Evolutionary conservation across 129 eudicot species (phyloP).

Genomic region (Chrysanthemum lavandulifolium): DNA sequence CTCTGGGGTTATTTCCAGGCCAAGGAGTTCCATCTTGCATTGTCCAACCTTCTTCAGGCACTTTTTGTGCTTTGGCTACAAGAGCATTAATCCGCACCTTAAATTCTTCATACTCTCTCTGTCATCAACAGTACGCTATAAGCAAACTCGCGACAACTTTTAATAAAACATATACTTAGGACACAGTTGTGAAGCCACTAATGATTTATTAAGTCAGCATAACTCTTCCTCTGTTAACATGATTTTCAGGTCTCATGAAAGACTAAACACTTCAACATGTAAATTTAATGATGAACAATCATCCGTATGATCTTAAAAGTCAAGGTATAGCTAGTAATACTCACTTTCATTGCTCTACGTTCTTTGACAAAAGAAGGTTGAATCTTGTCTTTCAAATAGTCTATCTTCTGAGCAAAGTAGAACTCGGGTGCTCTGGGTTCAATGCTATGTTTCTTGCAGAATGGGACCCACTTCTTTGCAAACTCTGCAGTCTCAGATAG

Average conservation of each 20-base stretch:
- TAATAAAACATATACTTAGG: neutral
- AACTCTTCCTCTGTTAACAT: neutral
- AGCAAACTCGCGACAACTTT: neutral
- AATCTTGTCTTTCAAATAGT: slow-evolving; percentile 67
- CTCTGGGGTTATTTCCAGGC: slow-evolving; percentile 74
- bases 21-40: slow-evolving; percentile 63
- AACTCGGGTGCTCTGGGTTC: slow-evolving; percentile 90
- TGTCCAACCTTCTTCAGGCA: slow-evolving; percentile 64
- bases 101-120: slow-evolving; percentile 64
- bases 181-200: neutral
- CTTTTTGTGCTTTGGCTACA: slow-evolving; percentile 60
- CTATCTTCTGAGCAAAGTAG: slow-evolving; percentile 74
- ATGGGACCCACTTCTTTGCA: slow-evolving; percentile 82
- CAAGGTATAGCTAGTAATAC: neutral
- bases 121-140: slow-evolving; percentile 23
- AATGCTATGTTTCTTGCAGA: slow-evolving; percentile 66
- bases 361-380: slow-evolving; percentile 79
- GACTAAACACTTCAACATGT: neutral
- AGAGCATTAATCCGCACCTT: slow-evolving; percentile 58
- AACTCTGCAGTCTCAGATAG: slow-evolving; percentile 83
- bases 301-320: neutral
- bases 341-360: slow-evolving; percentile 83
- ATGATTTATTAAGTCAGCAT: neutral
- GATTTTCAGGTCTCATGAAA: neutral
- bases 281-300: neutral